A percentile compares a stretch with the other conserved stretches of the same genome.
Conservation (phyloP, 2,329 filamentous ascomycete genomes). For the Neofusicoccum ribis region DNA sequence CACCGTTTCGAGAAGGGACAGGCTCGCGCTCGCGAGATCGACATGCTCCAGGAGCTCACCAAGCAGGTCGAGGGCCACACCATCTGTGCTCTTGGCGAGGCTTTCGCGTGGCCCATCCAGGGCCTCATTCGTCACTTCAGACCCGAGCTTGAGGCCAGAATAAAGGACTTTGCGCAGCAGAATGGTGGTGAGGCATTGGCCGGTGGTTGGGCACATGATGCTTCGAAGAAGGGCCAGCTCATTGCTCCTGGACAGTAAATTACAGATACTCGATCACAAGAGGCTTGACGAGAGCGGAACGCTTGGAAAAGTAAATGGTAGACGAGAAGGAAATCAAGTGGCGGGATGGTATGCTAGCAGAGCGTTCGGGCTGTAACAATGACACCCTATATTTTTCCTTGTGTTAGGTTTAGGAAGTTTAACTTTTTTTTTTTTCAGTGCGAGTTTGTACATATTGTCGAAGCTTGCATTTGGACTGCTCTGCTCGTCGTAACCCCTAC, state of each 20-base stretch:
- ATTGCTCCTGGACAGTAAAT: slow-evolving; percentile 84
- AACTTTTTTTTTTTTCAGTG: neutral
- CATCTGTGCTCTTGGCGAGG: slow-evolving; percentile 96
- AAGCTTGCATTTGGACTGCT: neutral
- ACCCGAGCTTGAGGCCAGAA: slow-evolving; percentile 89
- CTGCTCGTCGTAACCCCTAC: neutral
- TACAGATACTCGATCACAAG: neutral
- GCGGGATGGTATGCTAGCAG: neutral
- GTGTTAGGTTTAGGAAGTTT: neutral
- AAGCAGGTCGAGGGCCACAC: slow-evolving; percentile 99
- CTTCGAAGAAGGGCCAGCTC: slow-evolving; percentile 75
- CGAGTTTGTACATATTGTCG: neutral
- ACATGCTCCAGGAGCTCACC: slow-evolving; percentile 98
- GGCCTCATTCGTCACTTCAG: slow-evolving; percentile 98
- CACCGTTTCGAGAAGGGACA: slow-evolving; percentile 89
- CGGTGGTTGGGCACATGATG: slow-evolving; percentile 82
- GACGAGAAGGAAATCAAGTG: neutral
- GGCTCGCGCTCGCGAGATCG: slow-evolving; percentile 88
- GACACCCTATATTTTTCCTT: slow-evolving; percentile 16
- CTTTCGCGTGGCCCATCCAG: slow-evolving; percentile 98
- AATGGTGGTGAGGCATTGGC: slow-evolving; percentile 73
- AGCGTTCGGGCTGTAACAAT: slow-evolving; percentile 9
- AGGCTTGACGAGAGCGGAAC: neutral
- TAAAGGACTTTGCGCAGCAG: slow-evolving; percentile 75
- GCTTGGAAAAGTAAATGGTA: neutral